A percentile compares a stretch with the other conserved stretches of the same genome.
Evolutionary conservation across 306 rosid genomes (phyloP).

Genomic region (Sechiopsis laciniata): DNA sequence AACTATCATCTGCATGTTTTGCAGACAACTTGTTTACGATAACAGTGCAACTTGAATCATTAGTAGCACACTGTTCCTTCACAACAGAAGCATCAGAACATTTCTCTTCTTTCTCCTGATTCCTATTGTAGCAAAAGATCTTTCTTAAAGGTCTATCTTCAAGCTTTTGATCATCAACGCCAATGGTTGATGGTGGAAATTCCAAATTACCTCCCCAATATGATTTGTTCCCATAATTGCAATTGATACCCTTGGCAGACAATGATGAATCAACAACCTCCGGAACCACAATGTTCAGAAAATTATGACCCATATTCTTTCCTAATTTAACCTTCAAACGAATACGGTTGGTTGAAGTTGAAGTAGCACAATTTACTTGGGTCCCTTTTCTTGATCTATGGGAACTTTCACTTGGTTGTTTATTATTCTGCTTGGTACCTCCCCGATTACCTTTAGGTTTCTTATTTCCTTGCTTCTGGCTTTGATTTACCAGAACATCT

Average conservation of each 20-base stretch:
- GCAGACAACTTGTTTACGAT: conserved; percentile 38
- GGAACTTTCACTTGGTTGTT: conserved; percentile 40
- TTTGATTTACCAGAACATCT: conserved; percentile 38
- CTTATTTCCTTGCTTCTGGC: conserved; percentile 39
- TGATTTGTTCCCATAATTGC: conserved; percentile 26
- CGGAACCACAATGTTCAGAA: conserved; percentile 43
- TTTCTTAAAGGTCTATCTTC: conserved; percentile 32
- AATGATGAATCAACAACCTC: conserved; percentile 40
- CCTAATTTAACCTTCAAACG: conserved; percentile 85
- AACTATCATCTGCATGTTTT: conserved; percentile 34
- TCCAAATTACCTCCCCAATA: conserved; percentile 30
- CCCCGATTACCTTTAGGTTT: conserved; percentile 42
- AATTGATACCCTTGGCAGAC: conserved; percentile 32
- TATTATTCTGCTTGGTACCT: conserved; percentile 41
- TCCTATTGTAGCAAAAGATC: conserved; percentile 31
- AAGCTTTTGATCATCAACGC: conserved; percentile 31
- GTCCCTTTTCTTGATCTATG: conserved; percentile 40
- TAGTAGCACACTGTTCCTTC: conserved; percentile 42
- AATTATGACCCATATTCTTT: conserved; percentile 44
- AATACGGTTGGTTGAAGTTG: conserved; percentile 43
- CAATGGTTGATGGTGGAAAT: conserved; percentile 33
- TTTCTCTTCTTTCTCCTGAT: conserved; percentile 31
- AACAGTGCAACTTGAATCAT: conserved; percentile 36
- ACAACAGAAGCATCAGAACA: conserved; percentile 25
- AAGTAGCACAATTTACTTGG: conserved; percentile 32